Conservation (phyloP, 768 basidiomycete genomes). For the Omphalotus guepiniiformis region DNA sequence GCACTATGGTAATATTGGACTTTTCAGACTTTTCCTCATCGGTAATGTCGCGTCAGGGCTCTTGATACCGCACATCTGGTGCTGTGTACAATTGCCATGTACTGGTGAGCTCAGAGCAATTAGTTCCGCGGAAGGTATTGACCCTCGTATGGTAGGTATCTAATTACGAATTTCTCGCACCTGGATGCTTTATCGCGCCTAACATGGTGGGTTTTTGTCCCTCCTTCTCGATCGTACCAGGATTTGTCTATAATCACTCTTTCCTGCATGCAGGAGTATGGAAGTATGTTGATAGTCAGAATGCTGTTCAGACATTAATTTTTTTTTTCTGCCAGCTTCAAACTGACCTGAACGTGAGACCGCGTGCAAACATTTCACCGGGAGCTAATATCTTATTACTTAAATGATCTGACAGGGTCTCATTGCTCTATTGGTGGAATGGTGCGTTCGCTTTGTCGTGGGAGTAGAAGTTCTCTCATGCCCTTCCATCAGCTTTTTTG, state of each 20-base stretch:
- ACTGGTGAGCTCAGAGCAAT: constrained; percentile 30
- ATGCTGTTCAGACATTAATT: background rate
- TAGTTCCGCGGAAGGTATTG: background rate
- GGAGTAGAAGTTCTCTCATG: background rate
- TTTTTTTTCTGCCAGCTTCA: constrained; percentile 31
- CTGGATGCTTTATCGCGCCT: constrained; percentile 29
- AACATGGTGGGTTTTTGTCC: constrained; percentile 34
- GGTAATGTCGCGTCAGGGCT: constrained; percentile 20
- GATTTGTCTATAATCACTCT: background rate
- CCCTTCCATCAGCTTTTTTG: constrained; percentile 39
- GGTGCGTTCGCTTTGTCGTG: constrained; percentile 23
- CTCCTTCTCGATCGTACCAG: background rate
- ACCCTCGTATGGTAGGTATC: constrained; percentile 29
- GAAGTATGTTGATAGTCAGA: constrained; percentile 25
- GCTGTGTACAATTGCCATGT: constrained; percentile 41
- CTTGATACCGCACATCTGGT: constrained; percentile 42
- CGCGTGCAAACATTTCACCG: background rate
- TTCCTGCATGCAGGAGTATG: constrained; percentile 32
- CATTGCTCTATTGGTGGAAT: constrained; percentile 46
- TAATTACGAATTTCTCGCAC: constrained; percentile 41
- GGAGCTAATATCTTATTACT: background rate
- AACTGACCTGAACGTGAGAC: constrained; percentile 45
- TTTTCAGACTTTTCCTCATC: background rate
- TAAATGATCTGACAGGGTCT: constrained; percentile 32
- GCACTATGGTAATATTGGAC: constrained; percentile 26